Base-by-base conservation (phyloP, 805 yeast genomes). In the Brettanomyces custersianus region DNA sequence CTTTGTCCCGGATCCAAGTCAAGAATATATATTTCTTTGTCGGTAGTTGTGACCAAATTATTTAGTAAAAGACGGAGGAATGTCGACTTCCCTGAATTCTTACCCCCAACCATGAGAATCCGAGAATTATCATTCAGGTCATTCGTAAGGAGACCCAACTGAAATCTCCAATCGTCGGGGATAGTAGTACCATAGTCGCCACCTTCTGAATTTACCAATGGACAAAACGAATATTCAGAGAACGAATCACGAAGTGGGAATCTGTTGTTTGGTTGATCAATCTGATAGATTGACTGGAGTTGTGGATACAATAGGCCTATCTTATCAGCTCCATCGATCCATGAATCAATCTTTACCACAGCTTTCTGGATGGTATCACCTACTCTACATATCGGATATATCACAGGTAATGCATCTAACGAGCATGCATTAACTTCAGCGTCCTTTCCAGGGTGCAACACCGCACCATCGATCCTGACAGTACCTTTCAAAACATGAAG, bases 1-100 rank as follows among this genome's bases (percentile, higher is more conserved):
- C 94, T 76, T 51, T 87, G 95, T 1, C 94, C 95, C 0, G 96
- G 95, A 51, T 88, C 97, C 1, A 85, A 52, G 47, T 88, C 96
- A 28, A 88, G 45, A 26, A 77, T 69, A 16, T 69, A 65, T 3
- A 78, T 39, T 4, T 51, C 38, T 5, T 18, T 44, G 30, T 2
- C 46, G 44, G 28, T 12, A 0, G 36, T 26, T 4, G 54, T 48
- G 6, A 72, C 48, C 2, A 75, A 45, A 17, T 59, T 59, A 45
- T 83, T 81, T 4, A 73, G 37, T 5, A 85, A 51, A 2, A 73
- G 41, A 42, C 74, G 70, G 10, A 76, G 54, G 31, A 82, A 65
- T 0, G 94, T 80, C 1, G 95, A 80, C 49, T 87, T 87, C 1
- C 96, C 96, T 1, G 85, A 69, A 42, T 80, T 81, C 50, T 84